Evolutionary conservation across 306 rosid genomes (phyloP), one percentile per base, ranked within the genome.

Genomic region (Calophaca sinica): DNA sequence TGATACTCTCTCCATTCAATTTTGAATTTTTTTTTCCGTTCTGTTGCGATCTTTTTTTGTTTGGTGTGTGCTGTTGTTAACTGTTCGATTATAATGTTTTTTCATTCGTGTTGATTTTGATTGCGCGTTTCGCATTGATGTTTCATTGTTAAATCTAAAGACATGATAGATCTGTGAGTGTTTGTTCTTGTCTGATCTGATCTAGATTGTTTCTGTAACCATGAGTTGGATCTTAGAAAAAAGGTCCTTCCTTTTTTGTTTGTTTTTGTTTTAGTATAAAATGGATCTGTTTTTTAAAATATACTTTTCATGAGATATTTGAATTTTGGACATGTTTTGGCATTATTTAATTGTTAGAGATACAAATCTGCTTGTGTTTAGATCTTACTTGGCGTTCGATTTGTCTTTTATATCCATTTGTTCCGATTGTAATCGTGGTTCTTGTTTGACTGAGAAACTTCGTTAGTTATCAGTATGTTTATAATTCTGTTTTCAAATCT

Each of bases 81-180:
- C 3, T 49, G 32, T 31, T 72, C 2, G 63, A 63, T 52, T 49
- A 2, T 9, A 13, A 36, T 12, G 1, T 6, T 38, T 33, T 31
- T 61, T 9, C 7, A 2, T 3, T 39, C 0, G 12, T 10, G 11
- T 38, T 32, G 39, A 3, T 35, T 54, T 39, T 44, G 38, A 59
- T 44, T 51, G 42, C 33, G 50, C 1, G 9, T 31, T 0, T 38
- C 6, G 31, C 29, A 6, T 64, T 51, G 45, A 15, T 31, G 11
- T 57, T 49, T 70, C 4, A 0, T 39, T 42, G 39, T 39, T 49
- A 0, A 13, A 5, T 66, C 39, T 12, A 2, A 6, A 1, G 70
- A 64, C 26, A 20, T 9, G 51, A 42, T 42, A 64, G 70, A 64
- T 64, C 70, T 64, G 70, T 2, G 3, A 20, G 4, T 20, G 35